Base-by-base conservation (phyloP, 129 eudicot species). In the Centella asiatica region DNA sequence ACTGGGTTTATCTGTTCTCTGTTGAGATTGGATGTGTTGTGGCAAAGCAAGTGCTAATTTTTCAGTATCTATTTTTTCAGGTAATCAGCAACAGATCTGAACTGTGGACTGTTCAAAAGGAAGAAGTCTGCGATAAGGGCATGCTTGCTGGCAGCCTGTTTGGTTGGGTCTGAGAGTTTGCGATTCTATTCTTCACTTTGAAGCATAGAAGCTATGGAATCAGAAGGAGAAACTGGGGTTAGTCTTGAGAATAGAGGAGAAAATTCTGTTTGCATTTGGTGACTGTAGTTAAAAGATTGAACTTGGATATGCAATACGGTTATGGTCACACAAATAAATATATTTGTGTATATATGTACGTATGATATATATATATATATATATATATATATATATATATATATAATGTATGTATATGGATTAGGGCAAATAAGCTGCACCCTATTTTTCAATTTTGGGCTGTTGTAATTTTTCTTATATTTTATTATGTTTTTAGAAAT, bases 201-300 rank as follows among this genome's bases (percentile, higher is more conserved):
- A 46, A n/a, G 27, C 60, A 6, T 24, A 13, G 72, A 32, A 23
- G 60, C 52, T 45, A 86, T 86, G 90, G 95, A 86, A 70, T 75
- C 87, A 31, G 95, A 86, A 86, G 85, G 78, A 32, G 95, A 83
- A 74, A 70, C 76, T 31, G 82, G 82, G 95, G 95, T 86, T 67
- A 77, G 90, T 73, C 37, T 45, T 47, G 1, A 15, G 0, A 51
- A 42, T n/a, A 14, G 12, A 0, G 24, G 2, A 23, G 4, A 11
- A 3, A 13, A 6, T 6, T 54, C 0, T 54, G 6, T 15, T 15
- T 53, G 4, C 15, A 4, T 11, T 24, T 9, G 8, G 15, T 52
- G 9, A 34, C 9, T n/a, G 0, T 34, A 24, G 6, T 52, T 13
- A 3, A 25, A 4, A 13, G 37, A 53, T 14, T 27, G 18, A 10